phyloP scores from a whole-genome alignment of 1,139 yeast genomes.

The Debaryomyces sp. region DNA sequence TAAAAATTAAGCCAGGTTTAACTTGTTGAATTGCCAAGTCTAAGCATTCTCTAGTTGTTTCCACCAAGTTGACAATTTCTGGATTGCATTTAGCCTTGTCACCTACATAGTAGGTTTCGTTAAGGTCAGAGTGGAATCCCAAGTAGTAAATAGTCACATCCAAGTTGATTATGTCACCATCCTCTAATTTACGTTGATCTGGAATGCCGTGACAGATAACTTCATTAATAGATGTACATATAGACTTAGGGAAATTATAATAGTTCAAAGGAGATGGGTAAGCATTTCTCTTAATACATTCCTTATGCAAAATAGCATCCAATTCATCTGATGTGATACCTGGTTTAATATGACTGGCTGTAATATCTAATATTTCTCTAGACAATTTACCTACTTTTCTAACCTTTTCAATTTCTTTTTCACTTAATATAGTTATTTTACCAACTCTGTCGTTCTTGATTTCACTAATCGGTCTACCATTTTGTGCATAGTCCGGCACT shows the following conservation, averaged over 20 bases:
- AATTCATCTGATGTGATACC: constrained; percentile 95
- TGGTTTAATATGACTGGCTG: constrained; percentile 80
- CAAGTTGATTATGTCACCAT: constrained; percentile 92
- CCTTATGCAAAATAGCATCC: constrained; percentile 84
- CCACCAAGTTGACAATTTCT: constrained; percentile 84
- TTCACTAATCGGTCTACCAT: constrained; percentile 82
- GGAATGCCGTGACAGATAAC: constrained; percentile 98
- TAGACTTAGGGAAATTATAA: constrained; percentile 89
- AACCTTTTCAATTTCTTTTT: constrained; percentile 72
- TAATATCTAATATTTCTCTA: constrained; percentile 84
- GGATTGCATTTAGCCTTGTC: constrained; percentile 77
- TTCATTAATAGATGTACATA: constrained; percentile 94
- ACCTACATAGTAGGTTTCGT: constrained; percentile 97
- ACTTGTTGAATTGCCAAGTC: constrained; percentile 81
- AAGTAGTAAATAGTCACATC: constrained; percentile 85
- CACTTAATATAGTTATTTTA: constrained; percentile 61
- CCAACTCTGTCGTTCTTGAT: constrained; percentile 70
- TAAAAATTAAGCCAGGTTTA: constrained; percentile 90
- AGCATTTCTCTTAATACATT: constrained; percentile 84
- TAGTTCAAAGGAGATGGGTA: constrained; percentile 97
- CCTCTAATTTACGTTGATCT: constrained; percentile 79
- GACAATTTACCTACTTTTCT: constrained; percentile 75
- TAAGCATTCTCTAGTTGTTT: constrained; percentile 88
- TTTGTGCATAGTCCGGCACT: constrained; percentile 81
- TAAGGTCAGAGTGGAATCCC: constrained; percentile 93